Conservation (phyloP, 2,329 filamentous ascomycete species). For the Macrophomina phaseolina region DNA sequence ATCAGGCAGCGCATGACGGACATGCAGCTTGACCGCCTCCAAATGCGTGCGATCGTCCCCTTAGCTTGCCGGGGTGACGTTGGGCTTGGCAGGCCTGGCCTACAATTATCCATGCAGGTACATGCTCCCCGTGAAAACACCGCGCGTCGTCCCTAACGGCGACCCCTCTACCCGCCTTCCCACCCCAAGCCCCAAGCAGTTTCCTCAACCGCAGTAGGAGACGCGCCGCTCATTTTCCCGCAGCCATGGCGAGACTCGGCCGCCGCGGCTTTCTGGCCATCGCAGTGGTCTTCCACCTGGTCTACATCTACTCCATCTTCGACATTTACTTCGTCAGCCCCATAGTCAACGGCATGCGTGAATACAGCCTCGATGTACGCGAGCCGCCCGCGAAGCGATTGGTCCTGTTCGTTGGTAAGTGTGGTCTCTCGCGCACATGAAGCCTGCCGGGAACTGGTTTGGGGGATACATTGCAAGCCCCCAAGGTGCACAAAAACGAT, state of each 20-base stretch:
- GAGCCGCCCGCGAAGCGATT: constrained; percentile 86
- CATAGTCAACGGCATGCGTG: constrained; percentile 92
- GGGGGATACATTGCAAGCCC: not conserved
- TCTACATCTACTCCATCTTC: constrained; percentile 96
- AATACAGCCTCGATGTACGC: constrained; percentile 72
- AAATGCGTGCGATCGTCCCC: constrained; percentile 18
- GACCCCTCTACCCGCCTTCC: constrained; percentile 7
- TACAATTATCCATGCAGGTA: constrained; percentile 25
- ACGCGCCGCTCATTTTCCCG: constrained; percentile 17
- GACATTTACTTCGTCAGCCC: constrained; percentile 99
- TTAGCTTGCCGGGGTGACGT: constrained; percentile 26
- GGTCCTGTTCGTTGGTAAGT: constrained; percentile 85
- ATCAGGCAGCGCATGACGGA: constrained; percentile 6
- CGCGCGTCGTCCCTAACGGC: constrained; percentile 21
- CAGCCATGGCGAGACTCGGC: constrained; percentile 25
- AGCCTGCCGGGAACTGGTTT: not conserved
- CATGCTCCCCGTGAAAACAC: constrained; percentile 24
- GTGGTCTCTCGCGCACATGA: not conserved
- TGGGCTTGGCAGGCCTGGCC: constrained; percentile 17
- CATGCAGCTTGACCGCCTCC: constrained; percentile 15
- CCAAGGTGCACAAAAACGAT: not conserved
- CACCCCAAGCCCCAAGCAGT: not conserved
- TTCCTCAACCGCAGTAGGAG: constrained; percentile 6
- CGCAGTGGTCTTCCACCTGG: constrained; percentile 88
- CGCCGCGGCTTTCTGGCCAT: constrained; percentile 76